Conservation (phyloP, 495 filamentous ascomycete species). For the Hypoxylon trugodes region DNA sequence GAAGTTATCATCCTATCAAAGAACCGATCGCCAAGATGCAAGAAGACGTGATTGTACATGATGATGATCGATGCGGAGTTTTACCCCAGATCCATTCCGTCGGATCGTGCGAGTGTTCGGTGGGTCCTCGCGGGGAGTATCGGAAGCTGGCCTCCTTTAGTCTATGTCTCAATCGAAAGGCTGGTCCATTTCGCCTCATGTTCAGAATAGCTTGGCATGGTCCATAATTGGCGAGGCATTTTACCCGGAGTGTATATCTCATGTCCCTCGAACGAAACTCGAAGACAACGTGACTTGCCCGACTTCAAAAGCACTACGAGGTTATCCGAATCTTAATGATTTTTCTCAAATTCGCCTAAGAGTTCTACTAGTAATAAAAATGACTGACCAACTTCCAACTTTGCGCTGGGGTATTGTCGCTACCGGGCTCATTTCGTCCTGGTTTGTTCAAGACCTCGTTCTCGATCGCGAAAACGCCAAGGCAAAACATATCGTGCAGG, state of each 20-base stretch:
- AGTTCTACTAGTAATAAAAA: too few relatives aligned
- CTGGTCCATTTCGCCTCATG: background rate
- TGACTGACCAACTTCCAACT: slow-evolving; percentile 10
- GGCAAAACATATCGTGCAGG: slow-evolving; percentile 69
- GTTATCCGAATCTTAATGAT: too few relatives aligned
- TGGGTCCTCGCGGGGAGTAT: background rate
- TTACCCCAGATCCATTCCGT: background rate
- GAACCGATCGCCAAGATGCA: background rate
- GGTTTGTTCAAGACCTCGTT: slow-evolving; percentile 73
- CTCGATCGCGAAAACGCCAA: slow-evolving; percentile 66
- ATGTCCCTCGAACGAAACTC: background rate
- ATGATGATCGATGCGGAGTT: background rate
- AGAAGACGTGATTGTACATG: background rate
- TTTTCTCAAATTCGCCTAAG: too few relatives aligned
- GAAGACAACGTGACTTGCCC: background rate
- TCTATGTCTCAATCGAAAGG: too few relatives aligned
- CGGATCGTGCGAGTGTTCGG: background rate
- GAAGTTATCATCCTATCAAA: background rate
- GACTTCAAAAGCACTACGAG: background rate
- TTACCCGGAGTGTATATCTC: too few relatives aligned
- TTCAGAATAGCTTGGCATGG: background rate
- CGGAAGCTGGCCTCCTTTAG: background rate
- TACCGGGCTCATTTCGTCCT: slow-evolving; percentile 34
- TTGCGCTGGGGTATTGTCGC: slow-evolving; percentile 21
- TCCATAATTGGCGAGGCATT: background rate